phyloP scores from a whole-genome alignment of 1,139 yeast genomes.

The Zygosaccharomyces sapae region DNA sequence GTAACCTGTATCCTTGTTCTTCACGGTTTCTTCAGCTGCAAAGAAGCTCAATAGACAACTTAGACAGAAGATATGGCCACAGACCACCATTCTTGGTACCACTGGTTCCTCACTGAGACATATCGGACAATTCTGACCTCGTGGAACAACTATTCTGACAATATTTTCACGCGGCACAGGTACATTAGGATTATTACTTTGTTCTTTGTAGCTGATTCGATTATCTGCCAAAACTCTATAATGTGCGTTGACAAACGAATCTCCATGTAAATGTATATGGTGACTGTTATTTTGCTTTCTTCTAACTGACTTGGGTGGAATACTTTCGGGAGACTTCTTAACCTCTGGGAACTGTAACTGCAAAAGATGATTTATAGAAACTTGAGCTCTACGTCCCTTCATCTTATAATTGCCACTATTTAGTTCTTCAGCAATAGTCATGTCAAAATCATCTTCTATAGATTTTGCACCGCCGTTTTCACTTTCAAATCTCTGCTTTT shows the following conservation, averaged over 20 bases:
- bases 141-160: slow-evolving; percentile 67
- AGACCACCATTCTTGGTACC: slow-evolving; percentile 91
- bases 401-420: slow-evolving; percentile 36
- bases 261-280: slow-evolving; percentile 53
- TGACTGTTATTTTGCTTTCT: slow-evolving; percentile 28
- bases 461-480: not conserved
- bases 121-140: slow-evolving; percentile 79
- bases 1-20: slow-evolving; percentile 28
- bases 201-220: slow-evolving; percentile 51
- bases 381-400: slow-evolving; percentile 48
- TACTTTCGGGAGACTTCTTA: slow-evolving; percentile 31
- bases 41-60: slow-evolving; percentile 74
- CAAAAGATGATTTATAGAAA: slow-evolving; percentile 60
- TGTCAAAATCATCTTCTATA: slow-evolving; percentile 18
- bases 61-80: slow-evolving; percentile 90
- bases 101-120: slow-evolving; percentile 79
- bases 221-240: slow-evolving; percentile 77
- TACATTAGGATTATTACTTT: slow-evolving; percentile 67
- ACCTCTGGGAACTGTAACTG: slow-evolving; percentile 59
- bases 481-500: slow-evolving; percentile 14
- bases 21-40: slow-evolving; percentile 43
- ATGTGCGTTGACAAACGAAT: slow-evolving; percentile 76
- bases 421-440: slow-evolving; percentile 39
- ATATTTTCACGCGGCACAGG: slow-evolving; percentile 62
- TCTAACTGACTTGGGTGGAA: slow-evolving; percentile 13